Evolutionary conservation across 2,329 filamentous ascomycete genomes (phyloP).

Genomic region (Byssochlamys sp.): DNA sequence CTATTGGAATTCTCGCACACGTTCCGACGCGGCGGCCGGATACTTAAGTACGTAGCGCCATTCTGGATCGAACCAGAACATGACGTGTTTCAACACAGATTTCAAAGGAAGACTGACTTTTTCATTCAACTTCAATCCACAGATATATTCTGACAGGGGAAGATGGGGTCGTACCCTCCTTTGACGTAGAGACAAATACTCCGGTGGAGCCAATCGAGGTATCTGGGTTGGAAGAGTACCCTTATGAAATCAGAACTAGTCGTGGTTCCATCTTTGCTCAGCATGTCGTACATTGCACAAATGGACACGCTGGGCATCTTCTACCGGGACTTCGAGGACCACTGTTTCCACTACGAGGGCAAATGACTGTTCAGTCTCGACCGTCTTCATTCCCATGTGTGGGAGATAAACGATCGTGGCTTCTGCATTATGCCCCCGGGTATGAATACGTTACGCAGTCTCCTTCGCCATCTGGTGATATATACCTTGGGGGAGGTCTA

Average conservation of each 20-base stretch:
- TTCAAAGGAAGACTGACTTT: no score
- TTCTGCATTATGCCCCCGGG: constrained; percentile 18
- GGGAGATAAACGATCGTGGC: constrained; percentile 18
- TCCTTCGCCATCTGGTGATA: constrained; percentile 3
- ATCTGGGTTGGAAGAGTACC: constrained; percentile 4
- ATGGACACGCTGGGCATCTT: constrained; percentile 34
- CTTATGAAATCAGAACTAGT: constrained; percentile 24
- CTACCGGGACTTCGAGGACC: constrained; percentile 30
- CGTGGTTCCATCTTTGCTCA: constrained; percentile 26
- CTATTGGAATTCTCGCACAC: no score
- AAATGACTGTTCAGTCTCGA: constrained; percentile 36
- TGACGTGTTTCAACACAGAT: no score
- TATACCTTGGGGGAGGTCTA: constrained; percentile 7
- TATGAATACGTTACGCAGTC: constrained; percentile 13
- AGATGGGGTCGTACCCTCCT: neutral
- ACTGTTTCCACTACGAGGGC: constrained; percentile 31
- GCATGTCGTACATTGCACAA: constrained; percentile 36
- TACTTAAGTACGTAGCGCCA: no score
- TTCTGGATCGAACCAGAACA: no score
- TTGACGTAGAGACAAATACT: constrained; percentile 24
- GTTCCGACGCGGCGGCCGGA: no score
- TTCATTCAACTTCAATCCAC: no score
- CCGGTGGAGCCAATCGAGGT: constrained; percentile 14
- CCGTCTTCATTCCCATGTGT: constrained; percentile 10
- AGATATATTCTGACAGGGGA: no score